A percentile compares a stretch with the other conserved stretches of the same genome.
These are phyloP conservation scores for Kwoniella shivajii DNA, from an alignment of 1,284 basidiomycete species.

Conservation along the genomic window DNA sequence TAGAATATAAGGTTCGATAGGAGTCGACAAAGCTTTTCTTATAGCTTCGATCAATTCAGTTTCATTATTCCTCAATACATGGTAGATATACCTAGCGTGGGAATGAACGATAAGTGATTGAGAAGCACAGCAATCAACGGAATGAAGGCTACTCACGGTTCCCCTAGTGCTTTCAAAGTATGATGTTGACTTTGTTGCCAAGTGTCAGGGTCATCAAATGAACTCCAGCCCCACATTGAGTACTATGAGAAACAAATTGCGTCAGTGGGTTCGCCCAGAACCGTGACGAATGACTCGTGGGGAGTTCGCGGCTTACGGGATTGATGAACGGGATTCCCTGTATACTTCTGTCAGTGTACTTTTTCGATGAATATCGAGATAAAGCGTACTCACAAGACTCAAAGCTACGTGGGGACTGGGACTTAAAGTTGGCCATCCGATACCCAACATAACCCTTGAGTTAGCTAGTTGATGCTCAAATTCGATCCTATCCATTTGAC, in stretches of 20 bases:
- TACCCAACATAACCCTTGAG: constrained; percentile 26
- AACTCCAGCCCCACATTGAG: constrained; percentile 5
- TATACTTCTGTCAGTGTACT: neutral
- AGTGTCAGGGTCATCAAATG: constrained; percentile 6
- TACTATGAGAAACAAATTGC: neutral
- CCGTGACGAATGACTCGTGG: neutral
- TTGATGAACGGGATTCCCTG: constrained; percentile 22
- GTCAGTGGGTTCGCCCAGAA: neutral
- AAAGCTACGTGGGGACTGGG: constrained; percentile 26
- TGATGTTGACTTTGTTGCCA: constrained; percentile 16
- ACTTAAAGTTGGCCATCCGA: constrained; percentile 23
- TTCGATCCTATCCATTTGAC: constrained; percentile 16
- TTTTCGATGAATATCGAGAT: neutral
- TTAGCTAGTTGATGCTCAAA: constrained; percentile 20
- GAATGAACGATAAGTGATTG: neutral
- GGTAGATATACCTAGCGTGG: constrained; percentile 18
- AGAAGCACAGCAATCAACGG: too few relatives aligned
- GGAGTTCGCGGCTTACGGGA: constrained; percentile 9
- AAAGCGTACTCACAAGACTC: constrained; percentile 8
- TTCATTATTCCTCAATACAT: constrained; percentile 24
- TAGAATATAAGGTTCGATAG: constrained; percentile 19
- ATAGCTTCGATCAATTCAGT: constrained; percentile 22
- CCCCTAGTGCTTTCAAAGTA: constrained; percentile 8
- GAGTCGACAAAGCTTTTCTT: constrained; percentile 17
- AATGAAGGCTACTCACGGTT: constrained; percentile 5